Evolutionary conservation across 495 filamentous ascomycete species (phyloP), one percentile per base, ranked within the genome.

Genomic region (Lasiosphaeriaceae sp.): DNA sequence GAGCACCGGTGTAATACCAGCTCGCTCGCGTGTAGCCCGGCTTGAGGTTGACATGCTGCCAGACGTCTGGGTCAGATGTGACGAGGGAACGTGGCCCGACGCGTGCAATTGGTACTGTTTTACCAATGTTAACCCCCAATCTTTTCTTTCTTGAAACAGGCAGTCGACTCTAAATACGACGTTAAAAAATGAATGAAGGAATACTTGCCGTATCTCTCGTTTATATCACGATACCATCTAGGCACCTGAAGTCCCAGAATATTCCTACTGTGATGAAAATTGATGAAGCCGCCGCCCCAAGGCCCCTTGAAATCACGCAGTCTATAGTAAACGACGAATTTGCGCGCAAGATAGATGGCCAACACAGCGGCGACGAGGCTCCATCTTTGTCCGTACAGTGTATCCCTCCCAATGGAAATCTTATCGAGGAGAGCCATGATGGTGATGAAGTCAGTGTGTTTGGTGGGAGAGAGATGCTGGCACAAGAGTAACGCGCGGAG

Each of bases 1-100:
- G 62, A 21, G 22, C 50, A 4, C 48, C 60, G n/a, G 54, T 34
- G 21, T 72, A 63, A 49, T 63, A 76, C 67, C 71, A 73, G 2
- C 57, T 41, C 4, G 60, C 48, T 19, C 55, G 55, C 31, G 44
- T 66, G 56, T 74, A 74, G 5, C 43, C 62, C 1, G 62, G 55
- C 16, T 58, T 65, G 24, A 54, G 46, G 52, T 58, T 21, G 5
- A 55, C 44, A 20, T 47, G 41, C 4, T 20, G 12, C 52, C 52
- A 55, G 44, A 55, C 43, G 16, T 65, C 52, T 11, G 58, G 39
- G 21, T 21, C 9, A 11, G 62, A 59, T 0, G 62, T 56, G 19
- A 80, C 44, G 47, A 78, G 56, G 47, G 66, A 55, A 44, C 76
- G 74, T 11, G 77, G 75, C 11, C 73, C 77, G 47, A 77, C 71